Evolutionary conservation across 148 eudicot genomes (phyloP), one percentile per base, ranked within the genome.

Genomic region (Persicaria tinctoria): DNA sequence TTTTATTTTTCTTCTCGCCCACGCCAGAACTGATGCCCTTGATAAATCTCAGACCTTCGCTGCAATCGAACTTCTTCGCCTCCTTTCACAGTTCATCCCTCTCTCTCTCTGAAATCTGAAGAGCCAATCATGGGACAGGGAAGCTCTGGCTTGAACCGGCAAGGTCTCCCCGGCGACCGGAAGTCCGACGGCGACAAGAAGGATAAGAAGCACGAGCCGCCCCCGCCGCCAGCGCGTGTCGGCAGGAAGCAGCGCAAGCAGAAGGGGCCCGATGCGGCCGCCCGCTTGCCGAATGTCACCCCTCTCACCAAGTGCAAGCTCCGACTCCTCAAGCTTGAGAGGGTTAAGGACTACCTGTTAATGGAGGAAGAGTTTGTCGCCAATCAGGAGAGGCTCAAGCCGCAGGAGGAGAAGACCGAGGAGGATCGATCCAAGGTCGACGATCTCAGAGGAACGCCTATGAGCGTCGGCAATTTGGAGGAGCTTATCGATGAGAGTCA

Each of bases 401-500:
- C 98, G 0, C 97, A 89, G 73, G 99, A 95, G 77, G 99, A 92
- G 87, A 95, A 89, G 78, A 90, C 92, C 7, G 99, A 95, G 79
- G 99, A 95, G 83, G 99, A 95, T 53, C 74, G 99, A 8, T 82
- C 89, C 0, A 95, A 95, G 81, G 97, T 95, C 5, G 99, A 95
- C 51, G 99, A 95, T 74, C 75, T 95, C 53, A 80, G 99, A 14
- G 99, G 99, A 1, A 84, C 92, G 23, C 99, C 99, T 10, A 95
- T 95, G 99, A 95, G 99, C 50, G 99, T 95, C 0, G 99, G 99
- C 6, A 95, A 76, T 79, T 74, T 95, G 69, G 97, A 95, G 79
- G 99, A 95, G 83, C 78, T 95, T 83, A 95, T 95, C 75, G 99
- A 95, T 85, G 98, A 95, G 91, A 95, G 89, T 79, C 98, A 95